These are phyloP conservation scores for Cystobasidium pallidum DNA, from an alignment of 1,284 basidiomycete genomes.

Conservation along the genomic window DNA sequence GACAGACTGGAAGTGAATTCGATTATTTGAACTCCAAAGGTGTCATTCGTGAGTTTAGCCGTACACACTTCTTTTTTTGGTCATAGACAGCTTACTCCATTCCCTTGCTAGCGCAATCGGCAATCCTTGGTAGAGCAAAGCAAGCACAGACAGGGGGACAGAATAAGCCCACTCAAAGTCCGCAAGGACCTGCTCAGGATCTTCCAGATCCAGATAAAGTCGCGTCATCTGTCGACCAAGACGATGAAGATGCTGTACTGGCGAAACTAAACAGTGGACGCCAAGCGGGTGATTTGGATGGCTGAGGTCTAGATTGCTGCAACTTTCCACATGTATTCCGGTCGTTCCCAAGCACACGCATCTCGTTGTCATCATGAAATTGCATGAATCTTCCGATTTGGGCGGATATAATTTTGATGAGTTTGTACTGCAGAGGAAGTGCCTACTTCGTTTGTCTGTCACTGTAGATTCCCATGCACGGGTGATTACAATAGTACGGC, in stretches of 20 bases:
- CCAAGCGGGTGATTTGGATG: slow-evolving; percentile 21
- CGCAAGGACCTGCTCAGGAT: neutral
- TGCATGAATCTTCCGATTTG: too few species aligned
- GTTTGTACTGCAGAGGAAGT: too few species aligned
- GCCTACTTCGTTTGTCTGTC: too few species aligned
- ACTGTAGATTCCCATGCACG: too few species aligned
- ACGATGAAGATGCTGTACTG: slow-evolving; percentile 35
- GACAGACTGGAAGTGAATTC: slow-evolving; percentile 51
- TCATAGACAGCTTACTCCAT: neutral
- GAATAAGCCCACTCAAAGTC: slow-evolving; percentile 7
- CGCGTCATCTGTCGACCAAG: neutral
- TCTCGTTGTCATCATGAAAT: too few species aligned
- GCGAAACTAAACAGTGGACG: slow-evolving; percentile 22
- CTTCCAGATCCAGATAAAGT: slow-evolving; percentile 6
- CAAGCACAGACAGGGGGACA: slow-evolving; percentile 11
- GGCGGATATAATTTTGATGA: too few species aligned
- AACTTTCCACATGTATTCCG: neutral
- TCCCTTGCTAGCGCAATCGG: slow-evolving; percentile 19
- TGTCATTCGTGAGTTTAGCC: slow-evolving; percentile 53
- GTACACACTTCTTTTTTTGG: neutral
- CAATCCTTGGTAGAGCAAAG: slow-evolving; percentile 26
- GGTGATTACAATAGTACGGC: too few species aligned
- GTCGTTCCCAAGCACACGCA: neutral
- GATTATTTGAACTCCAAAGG: slow-evolving; percentile 58
- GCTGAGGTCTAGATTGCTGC: neutral